These are phyloP conservation scores for Backusella tarrabulga DNA, from an alignment of 192 early-diverging fungal species.

Conservation along the genomic window DNA sequence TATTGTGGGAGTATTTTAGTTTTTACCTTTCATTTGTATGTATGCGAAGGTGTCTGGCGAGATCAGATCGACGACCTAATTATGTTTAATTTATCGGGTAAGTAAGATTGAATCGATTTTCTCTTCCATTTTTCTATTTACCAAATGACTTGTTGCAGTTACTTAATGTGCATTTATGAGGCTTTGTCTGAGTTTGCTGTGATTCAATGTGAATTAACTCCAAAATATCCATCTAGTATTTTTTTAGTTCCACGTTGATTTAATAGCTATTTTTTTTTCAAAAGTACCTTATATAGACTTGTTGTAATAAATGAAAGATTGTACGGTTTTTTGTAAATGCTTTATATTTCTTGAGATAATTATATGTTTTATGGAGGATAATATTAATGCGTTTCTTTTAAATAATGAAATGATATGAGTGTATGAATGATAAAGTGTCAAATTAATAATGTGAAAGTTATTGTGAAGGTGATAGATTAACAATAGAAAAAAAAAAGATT, in stretches of 20 bases:
- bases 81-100: not conserved
- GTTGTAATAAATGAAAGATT: not conserved
- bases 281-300: not conserved
- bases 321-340: not conserved
- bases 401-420: not conserved
- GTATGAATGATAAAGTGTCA: not conserved
- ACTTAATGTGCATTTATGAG: conserved; percentile 55
- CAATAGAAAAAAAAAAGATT: not conserved
- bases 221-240: conserved; percentile 28
- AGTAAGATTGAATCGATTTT: not conserved
- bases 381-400: not conserved
- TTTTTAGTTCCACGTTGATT: conserved; percentile 6
- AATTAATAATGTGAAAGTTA: not conserved
- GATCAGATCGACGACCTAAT: conserved; percentile 59
- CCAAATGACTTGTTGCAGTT: conserved; percentile 68
- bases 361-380: not conserved
- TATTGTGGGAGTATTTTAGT: not conserved
- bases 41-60: conserved; percentile 72
- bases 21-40: conserved; percentile 71
- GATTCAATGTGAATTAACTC: conserved; percentile 53
- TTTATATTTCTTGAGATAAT: not conserved
- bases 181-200: conserved; percentile 47
- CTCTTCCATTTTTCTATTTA: not conserved
- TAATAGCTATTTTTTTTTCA: not conserved
- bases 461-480: not conserved